Conservation (phyloP, 2,329 filamentous ascomycete species). For the Claviceps purpurea region DNA sequence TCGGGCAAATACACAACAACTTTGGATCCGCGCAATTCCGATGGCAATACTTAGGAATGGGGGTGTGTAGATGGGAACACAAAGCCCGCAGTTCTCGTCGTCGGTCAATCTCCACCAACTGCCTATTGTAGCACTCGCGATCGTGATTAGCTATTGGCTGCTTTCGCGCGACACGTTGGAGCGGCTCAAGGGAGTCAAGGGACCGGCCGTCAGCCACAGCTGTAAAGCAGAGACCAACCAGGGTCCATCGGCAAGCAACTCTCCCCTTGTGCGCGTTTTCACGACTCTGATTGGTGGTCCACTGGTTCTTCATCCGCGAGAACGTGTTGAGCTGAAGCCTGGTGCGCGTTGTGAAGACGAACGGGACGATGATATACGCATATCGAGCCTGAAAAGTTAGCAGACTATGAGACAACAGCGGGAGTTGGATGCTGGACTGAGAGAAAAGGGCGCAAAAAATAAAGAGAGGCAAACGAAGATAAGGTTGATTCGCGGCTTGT, state of each 20-base stretch:
- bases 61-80: background rate
- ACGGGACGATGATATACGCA: no score
- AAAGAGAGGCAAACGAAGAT: no score
- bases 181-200: no score
- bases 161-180: no score
- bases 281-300: slow-evolving; percentile 2
- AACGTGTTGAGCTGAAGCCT: background rate
- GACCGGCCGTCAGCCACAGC: background rate
- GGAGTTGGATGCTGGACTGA: no score
- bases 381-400: no score
- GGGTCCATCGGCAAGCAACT: background rate
- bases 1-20: background rate
- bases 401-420: no score
- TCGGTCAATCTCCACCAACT: background rate
- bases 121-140: background rate
- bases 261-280: slow-evolving; percentile 1
- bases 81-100: background rate
- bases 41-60: background rate
- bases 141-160: background rate
- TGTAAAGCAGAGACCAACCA: background rate
- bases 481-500: no score
- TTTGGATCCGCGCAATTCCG: background rate
- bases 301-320: background rate
- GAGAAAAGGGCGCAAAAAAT: no score
- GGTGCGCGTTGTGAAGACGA: no score